Evolutionary conservation across 176 grass and related monocot genomes (phyloP).

Genomic region (Dendrocalamus sinicus): DNA sequence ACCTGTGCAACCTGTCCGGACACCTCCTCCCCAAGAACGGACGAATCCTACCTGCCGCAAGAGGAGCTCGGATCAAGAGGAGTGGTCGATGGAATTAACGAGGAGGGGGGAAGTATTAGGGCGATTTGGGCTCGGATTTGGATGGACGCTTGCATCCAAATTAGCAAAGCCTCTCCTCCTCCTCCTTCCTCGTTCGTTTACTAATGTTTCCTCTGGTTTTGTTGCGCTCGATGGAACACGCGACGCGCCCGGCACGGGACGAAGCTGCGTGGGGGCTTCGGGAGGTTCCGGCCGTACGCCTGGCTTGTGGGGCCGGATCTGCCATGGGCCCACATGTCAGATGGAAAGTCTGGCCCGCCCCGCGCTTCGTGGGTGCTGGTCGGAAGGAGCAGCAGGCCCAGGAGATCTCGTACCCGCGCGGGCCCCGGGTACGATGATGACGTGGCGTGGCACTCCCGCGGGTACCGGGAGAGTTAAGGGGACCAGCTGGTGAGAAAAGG

Average conservation of each 20-base stretch:
- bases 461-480: too few relatives aligned
- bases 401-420: too few relatives aligned
- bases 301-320: not conserved
- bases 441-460: too few relatives aligned
- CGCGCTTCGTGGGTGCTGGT: too few relatives aligned
- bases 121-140: conserved; percentile 8
- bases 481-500: too few relatives aligned
- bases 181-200: not conserved
- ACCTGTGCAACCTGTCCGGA: not conserved
- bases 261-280: conserved; percentile 29
- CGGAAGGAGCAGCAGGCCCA: too few relatives aligned
- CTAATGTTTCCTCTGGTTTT: not conserved
- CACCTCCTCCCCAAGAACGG: not conserved
- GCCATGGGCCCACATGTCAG: not conserved
- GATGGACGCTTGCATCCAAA: not conserved
- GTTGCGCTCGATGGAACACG: not conserved
- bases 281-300: conserved; percentile 10
- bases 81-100: not conserved
- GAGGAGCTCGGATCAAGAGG: not conserved
- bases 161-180: not conserved
- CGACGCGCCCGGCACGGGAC: not conserved
- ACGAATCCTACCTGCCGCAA: conserved; percentile 28
- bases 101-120: not conserved
- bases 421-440: too few relatives aligned
- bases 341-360: not conserved